phyloP scores from a whole-genome alignment of 352 stramenopile genomes.

The Pythium diclinum region DNA sequence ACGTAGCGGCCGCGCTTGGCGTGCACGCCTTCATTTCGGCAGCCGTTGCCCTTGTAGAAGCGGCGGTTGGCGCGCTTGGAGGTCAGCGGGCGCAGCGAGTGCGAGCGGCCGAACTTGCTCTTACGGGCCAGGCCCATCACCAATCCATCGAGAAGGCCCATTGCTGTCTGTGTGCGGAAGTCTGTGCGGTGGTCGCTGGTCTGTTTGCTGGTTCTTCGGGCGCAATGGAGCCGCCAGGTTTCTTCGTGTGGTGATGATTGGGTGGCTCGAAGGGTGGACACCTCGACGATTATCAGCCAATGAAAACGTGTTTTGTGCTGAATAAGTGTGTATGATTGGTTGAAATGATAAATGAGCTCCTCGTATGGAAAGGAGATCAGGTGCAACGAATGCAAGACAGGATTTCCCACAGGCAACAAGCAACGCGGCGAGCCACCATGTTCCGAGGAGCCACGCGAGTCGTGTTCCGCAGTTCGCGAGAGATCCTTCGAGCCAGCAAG shows the following conservation, averaged over 20 bases:
- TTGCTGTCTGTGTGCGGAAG: constrained; percentile 19
- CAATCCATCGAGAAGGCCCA: constrained; percentile 78
- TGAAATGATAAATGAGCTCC: constrained; percentile 2
- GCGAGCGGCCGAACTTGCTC: constrained; percentile 84
- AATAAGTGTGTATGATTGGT: constrained; percentile 3
- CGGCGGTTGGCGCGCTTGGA: constrained; percentile 93
- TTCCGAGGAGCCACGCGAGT: constrained; percentile 42
- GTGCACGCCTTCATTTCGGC: constrained; percentile 90
- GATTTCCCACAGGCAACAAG: background rate
- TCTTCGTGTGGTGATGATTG: constrained; percentile 31
- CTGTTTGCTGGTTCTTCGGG: background rate
- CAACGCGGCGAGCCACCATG: constrained; percentile 27
- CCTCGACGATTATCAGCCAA: constrained; percentile 9
- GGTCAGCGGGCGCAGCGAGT: constrained; percentile 86
- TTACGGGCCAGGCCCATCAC: constrained; percentile 66
- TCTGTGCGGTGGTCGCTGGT: constrained; percentile 7
- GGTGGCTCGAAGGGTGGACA: constrained; percentile 16
- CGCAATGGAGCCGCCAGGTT: background rate
- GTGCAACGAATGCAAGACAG: constrained; percentile 2
- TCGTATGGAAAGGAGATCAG: background rate
- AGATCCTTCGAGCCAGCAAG: constrained; percentile 45
- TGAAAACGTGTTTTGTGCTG: constrained; percentile 1
- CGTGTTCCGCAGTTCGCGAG: constrained; percentile 52
- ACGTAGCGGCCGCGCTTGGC: constrained; percentile 92
- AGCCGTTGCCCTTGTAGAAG: constrained; percentile 96